Evolutionary conservation across 2,329 filamentous ascomycete genomes (phyloP), one percentile per base, ranked within the genome.

Genomic region (Trichophyton equinum): DNA sequence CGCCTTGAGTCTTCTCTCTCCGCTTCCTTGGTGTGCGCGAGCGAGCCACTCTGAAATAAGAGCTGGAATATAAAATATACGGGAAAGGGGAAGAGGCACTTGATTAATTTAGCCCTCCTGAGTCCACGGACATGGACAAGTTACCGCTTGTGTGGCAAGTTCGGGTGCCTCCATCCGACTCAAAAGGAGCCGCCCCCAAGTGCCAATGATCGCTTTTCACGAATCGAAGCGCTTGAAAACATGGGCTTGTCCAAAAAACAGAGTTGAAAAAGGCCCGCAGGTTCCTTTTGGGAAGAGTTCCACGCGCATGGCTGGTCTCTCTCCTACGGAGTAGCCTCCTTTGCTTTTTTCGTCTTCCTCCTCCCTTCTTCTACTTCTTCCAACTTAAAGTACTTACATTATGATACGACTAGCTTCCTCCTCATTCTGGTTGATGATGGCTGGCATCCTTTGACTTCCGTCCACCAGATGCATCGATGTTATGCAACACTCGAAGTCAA

Each of bases 231-330:
- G 6, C 30, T 33, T 5, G 51, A 36, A 38, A 36, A n/a, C 51
- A 55, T 36, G 51, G 51, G 51, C 27, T 55, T 55, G 51, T 20
- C 51, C 33, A 15, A 53, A 36, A 55, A 55, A 55, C 51, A 55
- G 27, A 55, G 51, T 55, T 55, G 51, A 15, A 53, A 51, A 51
- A 18, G 27, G 51, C 51, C 51, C 51, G 51, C 51, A 36, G 51
- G 51, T 55, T 55, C 51, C 51, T 55, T 55, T 55, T 55, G 51
- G 51, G 27, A 55, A 57, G 33, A 38, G 55, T 57, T 57, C 55
- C 55, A 57, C 55, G 55, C 55, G 40, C 55, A 57, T 57, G 55
- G 55, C 40, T 57, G 22, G 55, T 44, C 33, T 44, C 55, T 36
- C 5, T 22, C 22, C 2, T 30, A 30, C 2, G 38, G 18, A 30